Conservation (phyloP, 1,139 yeast genomes). For the Blastobotrys elegans region DNA sequence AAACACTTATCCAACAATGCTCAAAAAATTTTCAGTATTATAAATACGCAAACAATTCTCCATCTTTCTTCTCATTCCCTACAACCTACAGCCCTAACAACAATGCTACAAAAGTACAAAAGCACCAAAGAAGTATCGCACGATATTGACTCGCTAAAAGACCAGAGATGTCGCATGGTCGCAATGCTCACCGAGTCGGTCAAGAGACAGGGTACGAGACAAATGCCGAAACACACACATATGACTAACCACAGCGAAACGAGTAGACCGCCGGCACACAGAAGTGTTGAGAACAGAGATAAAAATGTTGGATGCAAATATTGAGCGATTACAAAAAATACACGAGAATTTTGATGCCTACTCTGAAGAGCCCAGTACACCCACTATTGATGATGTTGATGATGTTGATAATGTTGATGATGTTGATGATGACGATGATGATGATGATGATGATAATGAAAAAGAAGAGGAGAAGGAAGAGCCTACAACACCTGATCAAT, state of each 20-base stretch:
- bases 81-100: too few species aligned
- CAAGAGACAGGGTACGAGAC: too few species aligned
- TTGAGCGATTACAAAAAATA: conserved; percentile 9
- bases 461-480: background rate
- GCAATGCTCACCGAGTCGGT: background rate
- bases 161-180: background rate
- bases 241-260: too few species aligned
- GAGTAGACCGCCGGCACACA: too few species aligned
- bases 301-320: conserved; percentile 10
- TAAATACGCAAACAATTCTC: too few species aligned
- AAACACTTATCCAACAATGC: too few species aligned
- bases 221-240: too few species aligned
- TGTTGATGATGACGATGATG: background rate
- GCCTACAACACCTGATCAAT: conserved; percentile 10
- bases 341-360: background rate
- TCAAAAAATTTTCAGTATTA: too few species aligned
- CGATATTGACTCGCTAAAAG: background rate
- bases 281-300: conserved; percentile 6
- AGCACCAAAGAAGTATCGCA: background rate
- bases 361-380: background rate
- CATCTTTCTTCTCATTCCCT: too few species aligned
- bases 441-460: background rate
- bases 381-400: background rate
- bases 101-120: background rate
- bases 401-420: background rate